Evolutionary conservation across 805 yeast genomes (phyloP), one percentile per base, ranked within the genome.

Genomic region (Debaryomyces hansenii): DNA sequence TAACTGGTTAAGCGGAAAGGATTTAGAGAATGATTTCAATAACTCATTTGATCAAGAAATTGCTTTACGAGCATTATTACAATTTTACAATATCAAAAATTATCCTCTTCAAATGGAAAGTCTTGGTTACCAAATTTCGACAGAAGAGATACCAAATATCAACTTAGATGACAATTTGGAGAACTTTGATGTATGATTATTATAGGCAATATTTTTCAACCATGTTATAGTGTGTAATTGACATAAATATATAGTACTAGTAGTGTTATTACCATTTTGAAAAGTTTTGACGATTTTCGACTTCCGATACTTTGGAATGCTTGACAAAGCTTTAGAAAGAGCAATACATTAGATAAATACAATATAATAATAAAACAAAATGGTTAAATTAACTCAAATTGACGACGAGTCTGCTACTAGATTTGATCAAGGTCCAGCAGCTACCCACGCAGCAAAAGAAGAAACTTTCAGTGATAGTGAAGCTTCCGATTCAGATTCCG

Each of bases 1-100:
- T 60, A 85, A 84, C 50, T 92, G 98, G 98, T 75, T 92, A 24
- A 84, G 77, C 53, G 96, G 96, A 0, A 78, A 80, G 48, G 96
- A 90, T 61, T 71, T 87, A 20, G 85, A 86, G 24, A 83, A 82
- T 15, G 91, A 89, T 51, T 71, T 88, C 46, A 82, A 80, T 45
- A 85, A 84, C 54, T 85, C 96, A 1, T 84, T 83, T 56, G 90
- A 90, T 12, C 94, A 90, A 58, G 98, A 92, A 59, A 79, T 84
- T 40, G 91, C 96, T 0, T 62, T 92, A 36, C 68, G 97, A 46
- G 88, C 91, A 2, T 65, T 92, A 40, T 64, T 88, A 11, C 92
- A 85, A 59, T 87, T 83, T 56, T 90, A 89, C 70, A 85, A 90
- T 58, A 72, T 80, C 52, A 64, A 83, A 27, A 75, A 74, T 48